These are phyloP conservation scores for Trichoderma asperellum DNA, from an alignment of 2,329 filamentous ascomycete species.

Conservation along the genomic window DNA sequence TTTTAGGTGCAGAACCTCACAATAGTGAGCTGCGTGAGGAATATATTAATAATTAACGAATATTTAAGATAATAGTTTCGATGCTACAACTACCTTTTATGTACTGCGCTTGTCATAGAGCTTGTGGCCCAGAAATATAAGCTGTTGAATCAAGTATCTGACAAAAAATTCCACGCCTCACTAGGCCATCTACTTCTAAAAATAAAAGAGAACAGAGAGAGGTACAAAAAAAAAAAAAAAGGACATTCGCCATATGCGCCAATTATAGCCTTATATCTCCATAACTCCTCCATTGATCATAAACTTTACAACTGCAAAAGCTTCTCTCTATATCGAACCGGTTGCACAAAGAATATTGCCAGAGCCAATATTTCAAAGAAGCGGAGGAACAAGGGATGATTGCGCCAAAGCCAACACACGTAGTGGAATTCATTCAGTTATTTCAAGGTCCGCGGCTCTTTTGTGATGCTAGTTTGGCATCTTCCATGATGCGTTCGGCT, in stretches of 20 bases:
- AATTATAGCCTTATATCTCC: conserved; percentile 6
- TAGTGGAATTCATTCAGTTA: neutral
- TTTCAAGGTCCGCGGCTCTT: neutral
- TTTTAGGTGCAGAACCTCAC: no score
- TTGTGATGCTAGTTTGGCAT: conserved; percentile 2
- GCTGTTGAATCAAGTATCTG: neutral
- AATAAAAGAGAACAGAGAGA: neutral
- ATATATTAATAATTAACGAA: neutral
- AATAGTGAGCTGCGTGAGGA: neutral
- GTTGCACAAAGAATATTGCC: neutral
- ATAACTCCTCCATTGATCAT: conserved; percentile 6
- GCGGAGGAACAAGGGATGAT: neutral
- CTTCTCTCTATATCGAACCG: neutral
- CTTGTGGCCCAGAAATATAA: neutral
- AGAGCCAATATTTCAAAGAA: neutral
- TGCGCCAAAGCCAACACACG: neutral
- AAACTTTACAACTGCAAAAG: neutral
- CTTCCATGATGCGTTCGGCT: neutral
- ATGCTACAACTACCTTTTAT: neutral
- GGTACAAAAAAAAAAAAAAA: no score
- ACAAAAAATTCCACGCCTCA: neutral
- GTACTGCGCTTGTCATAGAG: neutral
- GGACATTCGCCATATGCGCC: neutral
- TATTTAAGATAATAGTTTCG: neutral
- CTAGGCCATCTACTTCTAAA: neutral